Conservation (phyloP, 1,139 yeast species). For the Ogataea hybrid region DNA sequence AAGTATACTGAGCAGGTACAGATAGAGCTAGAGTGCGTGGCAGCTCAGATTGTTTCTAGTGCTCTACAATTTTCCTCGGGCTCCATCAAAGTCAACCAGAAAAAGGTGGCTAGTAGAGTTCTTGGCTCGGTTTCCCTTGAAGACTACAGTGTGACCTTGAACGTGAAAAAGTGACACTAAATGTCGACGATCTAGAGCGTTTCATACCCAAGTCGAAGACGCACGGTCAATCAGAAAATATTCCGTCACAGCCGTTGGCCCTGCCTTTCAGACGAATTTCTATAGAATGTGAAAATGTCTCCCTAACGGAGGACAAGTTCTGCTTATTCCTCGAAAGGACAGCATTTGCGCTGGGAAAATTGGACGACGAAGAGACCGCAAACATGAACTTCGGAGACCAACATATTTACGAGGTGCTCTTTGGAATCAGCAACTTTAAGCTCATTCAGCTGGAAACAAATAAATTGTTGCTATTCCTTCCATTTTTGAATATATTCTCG, state of each 20-base stretch:
- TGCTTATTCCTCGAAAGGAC: not conserved
- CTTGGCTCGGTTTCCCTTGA: not conserved
- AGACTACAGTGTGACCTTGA: not conserved
- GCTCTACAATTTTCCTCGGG: not conserved
- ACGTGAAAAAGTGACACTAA: not conserved
- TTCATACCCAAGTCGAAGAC: not conserved
- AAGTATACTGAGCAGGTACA: not conserved
- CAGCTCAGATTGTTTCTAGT: not conserved
- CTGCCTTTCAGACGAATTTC: constrained; percentile 1
- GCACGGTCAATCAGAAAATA: not conserved
- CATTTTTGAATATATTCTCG: constrained; percentile 16
- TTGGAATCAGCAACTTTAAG: constrained; percentile 14
- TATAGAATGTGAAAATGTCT: constrained; percentile 1
- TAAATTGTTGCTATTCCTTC: constrained; percentile 11
- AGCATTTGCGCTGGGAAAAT: constrained; percentile 4
- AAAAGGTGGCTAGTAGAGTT: not conserved
- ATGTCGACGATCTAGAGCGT: not conserved
- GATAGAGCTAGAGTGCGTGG: not conserved
- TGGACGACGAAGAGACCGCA: not conserved
- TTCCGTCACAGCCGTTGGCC: not conserved
- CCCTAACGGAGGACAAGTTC: not conserved
- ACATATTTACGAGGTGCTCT: constrained; percentile 5
- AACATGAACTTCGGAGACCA: not conserved
- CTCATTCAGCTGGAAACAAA: constrained; percentile 1
- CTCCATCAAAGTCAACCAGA: not conserved